Base-by-base conservation (phyloP, 2,329 filamentous ascomycete genomes). In the Apiospora rasikravindrae region DNA sequence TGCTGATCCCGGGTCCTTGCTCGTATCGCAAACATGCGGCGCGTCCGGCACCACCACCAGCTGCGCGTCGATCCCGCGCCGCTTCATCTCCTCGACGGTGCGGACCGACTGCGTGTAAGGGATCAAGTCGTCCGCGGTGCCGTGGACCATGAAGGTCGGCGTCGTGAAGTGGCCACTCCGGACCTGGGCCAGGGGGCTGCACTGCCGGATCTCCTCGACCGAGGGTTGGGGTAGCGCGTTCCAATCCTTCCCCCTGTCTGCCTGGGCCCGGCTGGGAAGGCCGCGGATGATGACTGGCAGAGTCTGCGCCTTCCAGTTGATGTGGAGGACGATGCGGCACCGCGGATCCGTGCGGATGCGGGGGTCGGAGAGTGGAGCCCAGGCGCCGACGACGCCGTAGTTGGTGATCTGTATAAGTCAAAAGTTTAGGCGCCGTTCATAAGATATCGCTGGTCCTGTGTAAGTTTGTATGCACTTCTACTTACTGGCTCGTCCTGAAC, bases 121-220 rank as follows among this genome's bases (percentile, higher is more conserved):
- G 24, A 80, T 75, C 57, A 80, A 72, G 67, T 81, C 78, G 26
- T 81, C 79, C 2, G 68, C 71, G 0, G 75, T 78, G 11, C 76
- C 75, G 67, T 80, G 78, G 13, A 81, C 73, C 33, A 81, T 42
- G 70, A 77, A 82, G 0, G 80, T 81, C 24, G 80, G 79, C 61
- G 76, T 77, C 1, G 44, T 47, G 66, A 80, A 81, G 6, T 64
- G 73, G 8, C 77, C 78, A 0, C 1, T 13, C 0, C 67, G 44
- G 47, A 81, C 74, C 24, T 80, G 80, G 0, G 77, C 75, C n/a
- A 72, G 67, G 0, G 79, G 77, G 66, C 78, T 79, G 40, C 71
- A 76, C 22, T 74, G 73, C 16, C 66, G 37, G 37, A 78, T 71
- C 11, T 49, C 10, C 2, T 75, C 75, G 7, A 69, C 64, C 16